Conservation (phyloP, 441 rosid genomes). For the Arabidopsis lyrata region DNA sequence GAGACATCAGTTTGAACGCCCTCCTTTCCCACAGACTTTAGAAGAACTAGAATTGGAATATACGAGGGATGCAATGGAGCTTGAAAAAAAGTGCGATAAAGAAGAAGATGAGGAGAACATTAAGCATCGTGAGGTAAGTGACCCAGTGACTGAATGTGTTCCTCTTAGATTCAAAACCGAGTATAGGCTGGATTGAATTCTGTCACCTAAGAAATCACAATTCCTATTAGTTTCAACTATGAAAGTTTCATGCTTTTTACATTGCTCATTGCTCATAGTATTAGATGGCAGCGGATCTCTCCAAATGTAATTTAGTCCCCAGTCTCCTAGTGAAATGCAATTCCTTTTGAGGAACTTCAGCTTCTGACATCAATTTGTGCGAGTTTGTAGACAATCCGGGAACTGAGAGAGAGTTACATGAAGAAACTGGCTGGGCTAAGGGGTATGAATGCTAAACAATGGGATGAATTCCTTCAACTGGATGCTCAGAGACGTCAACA, state of each 20-base stretch:
- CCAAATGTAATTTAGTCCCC: slow-evolving; percentile 15
- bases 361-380: slow-evolving; percentile 51
- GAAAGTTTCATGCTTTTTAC: slow-evolving; percentile 1
- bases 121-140: slow-evolving; percentile 94
- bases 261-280: slow-evolving; percentile 41
- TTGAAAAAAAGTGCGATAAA: slow-evolving; percentile 74
- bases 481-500: slow-evolving; percentile 83
- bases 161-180: slow-evolving; percentile 26
- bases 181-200: slow-evolving; percentile 24
- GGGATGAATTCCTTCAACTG: slow-evolving; percentile 81
- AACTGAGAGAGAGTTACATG: slow-evolving; percentile 85
- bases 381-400: slow-evolving; percentile 75
- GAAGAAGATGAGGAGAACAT: slow-evolving; percentile 95
- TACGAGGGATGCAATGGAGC: slow-evolving; percentile 79
- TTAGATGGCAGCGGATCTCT: slow-evolving; percentile 23
- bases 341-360: slow-evolving; percentile 42
- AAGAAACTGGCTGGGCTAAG: slow-evolving; percentile 72
- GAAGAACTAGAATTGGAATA: slow-evolving; percentile 87
- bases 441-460: slow-evolving; percentile 69
- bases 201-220: slow-evolving; percentile 32
- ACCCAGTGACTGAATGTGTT: slow-evolving; percentile 43
- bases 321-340: slow-evolving; percentile 28
- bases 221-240: slow-evolving; percentile 21
- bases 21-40: slow-evolving; percentile 66
- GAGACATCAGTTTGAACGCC: slow-evolving; percentile 69